Evolutionary conservation across 805 yeast genomes (phyloP), one percentile per base, ranked within the genome.

Genomic region (Lachancea waltii): DNA sequence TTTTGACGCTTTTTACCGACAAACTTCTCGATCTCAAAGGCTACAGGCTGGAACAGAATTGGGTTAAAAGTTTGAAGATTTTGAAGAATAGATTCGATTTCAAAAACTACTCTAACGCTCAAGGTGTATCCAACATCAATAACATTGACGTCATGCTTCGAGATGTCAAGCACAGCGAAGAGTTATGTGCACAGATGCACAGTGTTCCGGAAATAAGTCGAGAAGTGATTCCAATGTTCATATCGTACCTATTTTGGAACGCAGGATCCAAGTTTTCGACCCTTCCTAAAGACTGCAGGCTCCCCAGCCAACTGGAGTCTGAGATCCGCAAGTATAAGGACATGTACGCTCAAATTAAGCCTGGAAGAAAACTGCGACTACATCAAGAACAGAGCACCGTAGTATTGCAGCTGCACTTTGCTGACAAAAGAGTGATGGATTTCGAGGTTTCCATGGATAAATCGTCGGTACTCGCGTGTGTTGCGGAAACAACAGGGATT

Each of bases 221-320:
- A 4, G 42, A 44, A 1, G 63, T 79, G 22, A 75, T 74, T 37
- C 74, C 85, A 0, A 68, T 81, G 3, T 68, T 86, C 14, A 62
- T 90, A 8, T 86, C 96, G 1, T 75, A 81, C 43, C 58, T 83
- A 14, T 90, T 79, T 55, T 90, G 98, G 98, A 85, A 89, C 0
- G 53, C 56, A 18, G 46, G 48, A 6, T 43, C 50, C n/a, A 46
- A 47, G 13, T 21, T 27, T 17, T 20, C 17, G 8, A 8, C 21
- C 8, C 32, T 22, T n/a, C 32, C 41, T 19, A 21, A 38, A 3
- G 51, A 56, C n/a, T 70, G 77, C 47, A 54, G 49, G 6, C 50
- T 79, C 2, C 92, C 94, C 0, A 45, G 48, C 0, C 50, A 40
- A 1, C 58, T 86, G 2, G 53, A 65, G 20, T 30, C 53, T 0